phyloP scores from a whole-genome alignment of 2,329 filamentous ascomycete species.

The Penicillium sp. region DNA sequence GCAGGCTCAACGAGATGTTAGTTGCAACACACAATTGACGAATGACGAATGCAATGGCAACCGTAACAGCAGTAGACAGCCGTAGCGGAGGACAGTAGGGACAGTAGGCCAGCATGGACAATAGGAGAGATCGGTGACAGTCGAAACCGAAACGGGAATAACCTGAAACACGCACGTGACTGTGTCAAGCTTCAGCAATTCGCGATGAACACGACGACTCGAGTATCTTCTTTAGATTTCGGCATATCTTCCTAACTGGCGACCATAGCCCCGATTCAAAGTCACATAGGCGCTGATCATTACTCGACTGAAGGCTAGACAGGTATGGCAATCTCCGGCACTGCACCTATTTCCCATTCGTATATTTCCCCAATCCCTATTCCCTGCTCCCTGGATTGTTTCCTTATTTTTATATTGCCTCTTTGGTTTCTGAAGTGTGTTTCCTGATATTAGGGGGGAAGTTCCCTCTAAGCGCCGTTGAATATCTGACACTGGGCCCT shows the following conservation, averaged over 20 bases:
- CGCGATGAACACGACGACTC: slow-evolving; percentile 11
- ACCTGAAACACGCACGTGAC: slow-evolving; percentile 32
- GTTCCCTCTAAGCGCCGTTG: slow-evolving; percentile 21
- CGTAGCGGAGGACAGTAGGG: background rate
- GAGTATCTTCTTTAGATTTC: slow-evolving; percentile 7
- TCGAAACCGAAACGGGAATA: slow-evolving; percentile 13
- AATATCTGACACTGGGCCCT: slow-evolving; percentile 29
- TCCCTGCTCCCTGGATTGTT: background rate
- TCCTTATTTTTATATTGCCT: background rate
- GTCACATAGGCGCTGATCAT: slow-evolving; percentile 23
- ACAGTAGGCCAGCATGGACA: background rate
- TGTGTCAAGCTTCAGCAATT: slow-evolving; percentile 18
- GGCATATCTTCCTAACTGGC: background rate
- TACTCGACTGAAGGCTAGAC: slow-evolving; percentile 18
- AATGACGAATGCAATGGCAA: background rate
- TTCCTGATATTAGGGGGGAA: background rate
- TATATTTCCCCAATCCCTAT: background rate
- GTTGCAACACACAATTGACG: background rate
- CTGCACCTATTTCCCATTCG: slow-evolving; percentile 6
- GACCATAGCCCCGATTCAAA: background rate
- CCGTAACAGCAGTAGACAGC: background rate
- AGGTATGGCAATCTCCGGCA: slow-evolving; percentile 25
- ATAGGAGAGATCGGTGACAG: background rate
- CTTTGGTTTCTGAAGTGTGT: slow-evolving; percentile 5
- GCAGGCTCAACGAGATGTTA: background rate